phyloP scores from a whole-genome alignment of 805 yeast genomes.

The Yamadazyma akitaensis region DNA sequence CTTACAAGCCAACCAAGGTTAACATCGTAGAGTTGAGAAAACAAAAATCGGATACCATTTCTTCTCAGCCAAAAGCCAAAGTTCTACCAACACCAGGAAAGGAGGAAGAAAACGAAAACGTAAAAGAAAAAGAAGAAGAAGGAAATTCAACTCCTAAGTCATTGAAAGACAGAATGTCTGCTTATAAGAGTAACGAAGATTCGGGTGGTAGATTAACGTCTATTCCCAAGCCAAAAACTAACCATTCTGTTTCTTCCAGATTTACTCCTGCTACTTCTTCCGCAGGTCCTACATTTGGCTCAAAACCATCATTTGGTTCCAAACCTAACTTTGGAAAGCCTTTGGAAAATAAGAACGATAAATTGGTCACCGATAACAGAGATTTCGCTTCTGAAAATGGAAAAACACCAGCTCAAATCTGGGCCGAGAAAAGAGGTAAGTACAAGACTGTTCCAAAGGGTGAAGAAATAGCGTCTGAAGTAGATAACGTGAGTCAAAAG shows the following conservation, averaged over 20 bases:
- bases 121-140: constrained; percentile 27
- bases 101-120: constrained; percentile 41
- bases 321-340: constrained; percentile 34
- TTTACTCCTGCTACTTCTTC: constrained; percentile 33
- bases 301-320: constrained; percentile 30
- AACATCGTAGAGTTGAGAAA: constrained; percentile 53
- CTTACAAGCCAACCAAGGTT: constrained; percentile 67
- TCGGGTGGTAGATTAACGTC: constrained; percentile 54
- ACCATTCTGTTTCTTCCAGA: constrained; percentile 48
- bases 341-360: constrained; percentile 34
- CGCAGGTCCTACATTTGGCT: background rate
- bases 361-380: constrained; percentile 56
- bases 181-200: constrained; percentile 35
- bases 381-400: constrained; percentile 69
- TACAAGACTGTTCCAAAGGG: constrained; percentile 40
- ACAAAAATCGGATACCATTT: constrained; percentile 43
- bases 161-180: constrained; percentile 41
- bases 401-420: constrained; percentile 89
- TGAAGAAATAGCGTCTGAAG: constrained; percentile 18
- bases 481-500: constrained; percentile 17
- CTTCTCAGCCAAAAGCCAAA: constrained; percentile 37
- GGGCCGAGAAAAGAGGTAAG: constrained; percentile 90
- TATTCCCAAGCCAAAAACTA: constrained; percentile 60
- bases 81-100: constrained; percentile 5
- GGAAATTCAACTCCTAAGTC: constrained; percentile 47